Base-by-base conservation (phyloP, 169 alveolate species). In the Babesia caballi region DNA sequence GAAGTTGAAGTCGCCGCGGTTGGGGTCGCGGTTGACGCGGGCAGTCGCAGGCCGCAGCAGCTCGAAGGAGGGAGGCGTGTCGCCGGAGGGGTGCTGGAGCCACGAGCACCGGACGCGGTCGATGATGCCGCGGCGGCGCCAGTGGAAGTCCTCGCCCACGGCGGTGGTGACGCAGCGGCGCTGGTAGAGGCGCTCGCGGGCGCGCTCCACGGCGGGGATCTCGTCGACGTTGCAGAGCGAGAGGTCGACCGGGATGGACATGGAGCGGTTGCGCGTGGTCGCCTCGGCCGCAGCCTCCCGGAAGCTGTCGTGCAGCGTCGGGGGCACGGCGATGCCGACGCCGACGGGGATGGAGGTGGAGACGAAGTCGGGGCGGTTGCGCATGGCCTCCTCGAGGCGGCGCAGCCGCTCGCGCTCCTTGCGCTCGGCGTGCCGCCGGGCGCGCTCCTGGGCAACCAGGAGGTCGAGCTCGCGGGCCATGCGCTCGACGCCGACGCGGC, bases 151-250 rank as follows among this genome's bases (percentile, higher is more conserved):
- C 38, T 71, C 82, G 23, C 28, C 25, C 4, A 71, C 50, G 15
- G 75, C 47, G 14, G 82, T 71, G 52, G 82, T 71, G 21, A 51
- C 66, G 52, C 82, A 71, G 21, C 73, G 59, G 33, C 82, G 71
- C 21, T 71, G 33, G 44, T 60, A 49, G 21, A 71, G 8, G 14
- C 42, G 6, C 9, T 67, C 68, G 44, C 21, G 8, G 21, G 15
- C 15, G 19, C 65, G 44, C 28, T 60, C 19, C 14, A 67, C 42
- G 15, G 56, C 32, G 3, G 61, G 46, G 28, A 71, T 7, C 25
- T 60, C 82, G 23, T 25, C 68, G n/a, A 60, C 70, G 50, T 21
- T 25, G 23, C 47, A 9, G 27, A 71, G 41, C 6, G 66, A 15
- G 52, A 71, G 35, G 40, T 71, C 65, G 1, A 65, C 57, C 12